Base-by-base conservation (phyloP, 202 grass and related monocot genomes). In the Saccharum hybrid region DNA sequence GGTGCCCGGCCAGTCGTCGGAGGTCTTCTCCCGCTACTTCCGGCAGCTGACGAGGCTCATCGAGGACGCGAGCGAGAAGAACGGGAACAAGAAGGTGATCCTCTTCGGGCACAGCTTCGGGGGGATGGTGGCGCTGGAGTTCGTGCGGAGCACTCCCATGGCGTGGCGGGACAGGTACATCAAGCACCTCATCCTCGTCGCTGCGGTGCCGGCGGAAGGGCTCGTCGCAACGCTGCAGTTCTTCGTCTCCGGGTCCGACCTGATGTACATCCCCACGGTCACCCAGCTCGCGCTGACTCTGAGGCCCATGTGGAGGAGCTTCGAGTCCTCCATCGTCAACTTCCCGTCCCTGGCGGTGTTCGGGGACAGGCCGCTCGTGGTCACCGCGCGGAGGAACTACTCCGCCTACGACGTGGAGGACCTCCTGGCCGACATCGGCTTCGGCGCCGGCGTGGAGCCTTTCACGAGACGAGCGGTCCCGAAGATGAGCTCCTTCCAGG, bases 81-180 rank as follows among this genome's bases (percentile, higher is more conserved):
- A 82, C 14, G 21, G 34, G 11, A 41, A 49, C 49, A 75, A 26
- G 13, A 87, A 85, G 61, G 89, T 68, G 28, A 93, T 93, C 91
- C 79, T 97, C 48, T 36, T 97, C 21, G 75, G 81, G 0, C 89
- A 97, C 82, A 90, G 89, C 82, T 70, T 82, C n/a, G 94, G 88
- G 0, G 87, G 82, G 5, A 28, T 0, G 62, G 13, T 78, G 81
- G 66, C 75, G 74, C 38, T 84, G 72, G n/a, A 80, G 42, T 86
- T 97, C 37, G 26, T 66, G 5, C 85, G 85, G 33, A 63, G 76
- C 76, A 48, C 67, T 0, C 13, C 86, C 0, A 5, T 42, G 39
- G 40, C 88, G 1, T 96, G 88, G 90, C 81, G 86, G 0, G 7
- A 12, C 0, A 22, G 15, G 48, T 45, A 76, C 59, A 37, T 96